Percentiles rank a stretch among this genome's conserved stretches.
Evolutionary conservation across 176 grass and related monocot genomes (phyloP).

Genomic region (Cenchrus purpureus): DNA sequence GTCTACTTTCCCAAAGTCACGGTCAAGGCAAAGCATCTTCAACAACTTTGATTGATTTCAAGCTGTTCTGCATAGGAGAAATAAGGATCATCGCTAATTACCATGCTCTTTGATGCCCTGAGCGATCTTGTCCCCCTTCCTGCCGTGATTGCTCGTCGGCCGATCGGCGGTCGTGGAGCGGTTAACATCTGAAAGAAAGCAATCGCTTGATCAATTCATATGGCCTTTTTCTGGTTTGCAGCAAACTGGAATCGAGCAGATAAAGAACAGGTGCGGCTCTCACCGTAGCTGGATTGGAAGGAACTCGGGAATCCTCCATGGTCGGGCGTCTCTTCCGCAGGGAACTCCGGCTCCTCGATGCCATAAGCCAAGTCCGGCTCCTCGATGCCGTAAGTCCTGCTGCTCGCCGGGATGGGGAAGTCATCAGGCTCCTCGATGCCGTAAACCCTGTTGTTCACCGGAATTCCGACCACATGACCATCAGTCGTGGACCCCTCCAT

Average conservation of each 20-base stretch:
- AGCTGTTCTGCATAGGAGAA: not conserved
- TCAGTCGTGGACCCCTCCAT: conserved; percentile 48
- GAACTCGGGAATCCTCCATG: conserved; percentile 26
- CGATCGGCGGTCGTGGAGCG: conserved; percentile 22
- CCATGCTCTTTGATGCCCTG: conserved; percentile 83
- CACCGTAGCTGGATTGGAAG: conserved; percentile 51
- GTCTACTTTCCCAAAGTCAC: conserved; percentile 16
- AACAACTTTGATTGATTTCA: not conserved
- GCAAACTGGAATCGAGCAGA: not conserved
- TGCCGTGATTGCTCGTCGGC: conserved; percentile 52
- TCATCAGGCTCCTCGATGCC: conserved; percentile 67
- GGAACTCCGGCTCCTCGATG: conserved; percentile 55
- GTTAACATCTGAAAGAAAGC: conserved; percentile 33
- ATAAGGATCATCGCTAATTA: conserved; percentile 20
- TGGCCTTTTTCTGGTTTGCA: not conserved
- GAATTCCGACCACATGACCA: conserved; percentile 77
- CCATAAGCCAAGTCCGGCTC: conserved; percentile 58
- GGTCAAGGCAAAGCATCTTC: conserved; percentile 30
- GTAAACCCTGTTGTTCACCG: conserved; percentile 59
- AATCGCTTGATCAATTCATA: conserved; percentile 26
- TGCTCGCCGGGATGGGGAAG: conserved; percentile 63
- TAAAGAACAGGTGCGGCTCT: conserved; percentile 8
- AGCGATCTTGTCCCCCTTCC: conserved; percentile 63
- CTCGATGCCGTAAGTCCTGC: conserved; percentile 64
- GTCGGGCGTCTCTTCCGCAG: conserved; percentile 36